Evolutionary conservation across 1,284 basidiomycete species (phyloP).

Genomic region (Ganoderma boninense): DNA sequence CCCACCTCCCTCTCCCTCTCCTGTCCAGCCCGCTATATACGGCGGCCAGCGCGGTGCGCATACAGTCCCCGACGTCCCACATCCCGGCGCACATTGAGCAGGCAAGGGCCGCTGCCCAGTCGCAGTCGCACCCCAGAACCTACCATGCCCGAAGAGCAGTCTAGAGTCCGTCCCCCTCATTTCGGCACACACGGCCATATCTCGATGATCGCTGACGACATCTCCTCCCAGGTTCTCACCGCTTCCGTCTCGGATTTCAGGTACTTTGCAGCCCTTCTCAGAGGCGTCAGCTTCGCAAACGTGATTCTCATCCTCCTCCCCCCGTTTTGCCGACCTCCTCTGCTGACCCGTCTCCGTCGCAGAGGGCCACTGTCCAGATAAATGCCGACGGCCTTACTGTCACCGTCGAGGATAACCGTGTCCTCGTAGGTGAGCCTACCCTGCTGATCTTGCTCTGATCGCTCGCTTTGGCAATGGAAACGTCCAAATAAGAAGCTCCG

Average conservation of each 20-base stretch:
- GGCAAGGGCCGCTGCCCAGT: background rate
- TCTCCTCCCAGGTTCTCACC: slow-evolving; percentile 65
- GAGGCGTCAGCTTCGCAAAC: slow-evolving; percentile 81
- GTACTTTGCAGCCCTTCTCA: slow-evolving; percentile 75
- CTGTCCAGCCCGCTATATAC: slow-evolving; percentile 7
- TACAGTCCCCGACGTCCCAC: background rate
- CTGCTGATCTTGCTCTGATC: slow-evolving; percentile 9
- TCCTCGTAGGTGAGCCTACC: slow-evolving; percentile 69
- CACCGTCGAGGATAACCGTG: slow-evolving; percentile 87
- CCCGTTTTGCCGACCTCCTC: slow-evolving; percentile 16
- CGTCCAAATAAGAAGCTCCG: background rate
- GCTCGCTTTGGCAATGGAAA: slow-evolving; percentile 4
- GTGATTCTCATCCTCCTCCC: slow-evolving; percentile 48
- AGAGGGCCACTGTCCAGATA: slow-evolving; percentile 85
- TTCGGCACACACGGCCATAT: slow-evolving; percentile 26
- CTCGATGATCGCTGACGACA: slow-evolving; percentile 30
- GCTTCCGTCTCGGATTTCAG: slow-evolving; percentile 84
- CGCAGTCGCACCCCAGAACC: slow-evolving; percentile 28
- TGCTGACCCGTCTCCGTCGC: slow-evolving; percentile 17
- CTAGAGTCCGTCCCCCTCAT: slow-evolving; percentile 29
- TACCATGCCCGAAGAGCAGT: slow-evolving; percentile 33
- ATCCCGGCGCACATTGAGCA: slow-evolving; percentile 4
- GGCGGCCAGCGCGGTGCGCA: background rate
- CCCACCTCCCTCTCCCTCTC: slow-evolving; percentile 10
- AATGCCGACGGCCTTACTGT: slow-evolving; percentile 79